phyloP scores from a whole-genome alignment of 2,329 filamentous ascomycete genomes.

The Monosporascus sp. region DNA sequence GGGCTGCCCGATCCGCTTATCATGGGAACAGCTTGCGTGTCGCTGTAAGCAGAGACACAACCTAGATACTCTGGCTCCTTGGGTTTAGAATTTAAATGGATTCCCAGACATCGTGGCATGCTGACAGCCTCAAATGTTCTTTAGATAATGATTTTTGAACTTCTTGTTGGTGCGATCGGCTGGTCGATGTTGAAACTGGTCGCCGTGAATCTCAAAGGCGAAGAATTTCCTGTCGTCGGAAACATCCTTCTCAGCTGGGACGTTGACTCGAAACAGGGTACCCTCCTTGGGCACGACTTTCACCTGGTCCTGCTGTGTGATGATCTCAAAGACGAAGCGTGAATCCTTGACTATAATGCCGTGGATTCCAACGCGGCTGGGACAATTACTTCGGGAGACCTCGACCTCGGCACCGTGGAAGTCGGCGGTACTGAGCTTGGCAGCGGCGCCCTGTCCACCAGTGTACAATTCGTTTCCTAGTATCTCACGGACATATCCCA shows the following conservation, averaged over 20 bases:
- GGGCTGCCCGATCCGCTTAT: too few species aligned
- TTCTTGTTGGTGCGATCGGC: conserved; percentile 85
- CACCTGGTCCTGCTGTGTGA: conserved; percentile 64
- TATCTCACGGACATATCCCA: conserved; percentile 77
- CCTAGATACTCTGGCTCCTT: neutral
- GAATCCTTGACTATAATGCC: conserved; percentile 89
- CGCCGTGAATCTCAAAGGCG: conserved; percentile 80
- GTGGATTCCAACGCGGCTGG: conserved; percentile 72
- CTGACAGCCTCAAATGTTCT: conserved; percentile 54
- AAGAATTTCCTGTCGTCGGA: conserved; percentile 33
- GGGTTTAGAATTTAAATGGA: conserved; percentile 5
- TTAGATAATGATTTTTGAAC: conserved; percentile 79
- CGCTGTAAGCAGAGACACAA: too few species aligned
- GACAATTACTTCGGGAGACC: conserved; percentile 76
- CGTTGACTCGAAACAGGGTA: conserved; percentile 72
- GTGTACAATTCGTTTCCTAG: conserved; percentile 57
- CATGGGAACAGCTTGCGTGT: too few species aligned
- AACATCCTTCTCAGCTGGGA: conserved; percentile 39
- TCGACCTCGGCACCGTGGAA: conserved; percentile 82
- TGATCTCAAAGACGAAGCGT: conserved; percentile 78
- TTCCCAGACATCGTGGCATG: neutral
- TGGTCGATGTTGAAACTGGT: conserved; percentile 78
- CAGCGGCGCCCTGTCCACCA: conserved; percentile 56
- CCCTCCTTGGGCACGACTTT: conserved; percentile 88
- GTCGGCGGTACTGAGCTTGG: conserved; percentile 79